Evolutionary conservation across 352 stramenopile species (phyloP), one percentile per base, ranked within the genome.

Genomic region (Globisporangium irregulare): DNA sequence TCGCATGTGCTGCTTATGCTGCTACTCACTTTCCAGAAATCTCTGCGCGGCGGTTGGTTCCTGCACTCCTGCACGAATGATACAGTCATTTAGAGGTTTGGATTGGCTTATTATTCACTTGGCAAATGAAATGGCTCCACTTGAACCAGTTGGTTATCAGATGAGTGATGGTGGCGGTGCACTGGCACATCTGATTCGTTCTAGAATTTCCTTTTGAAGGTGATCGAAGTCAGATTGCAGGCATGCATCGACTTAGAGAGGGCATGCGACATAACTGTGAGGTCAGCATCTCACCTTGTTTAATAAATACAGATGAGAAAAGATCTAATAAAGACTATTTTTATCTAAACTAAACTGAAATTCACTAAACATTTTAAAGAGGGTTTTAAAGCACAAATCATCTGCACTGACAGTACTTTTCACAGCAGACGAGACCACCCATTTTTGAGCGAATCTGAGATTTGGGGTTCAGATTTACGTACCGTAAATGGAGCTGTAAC

Each of bases 151-250:
- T 48, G 3, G 15, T 48, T 20, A 48, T n/a, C 41, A 48, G 41
- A 48, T 48, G 4, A 8, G 41, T n/a, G 14, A 48, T 20, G 14
- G 36, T 36, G 32, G 32, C 32, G 15, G 41, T 48, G 41, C 15
- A 8, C 41, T 48, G 41, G 41, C 15, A n/a, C 12, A 48, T 48
- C 41, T 48, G n/a, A 27, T 56, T 59, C 24, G 14, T 59, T 59
- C 53, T 32, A 59, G 53, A 59, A 59, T 18, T 25, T 2, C 53
- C 53, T 38, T n/a, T 59, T 25, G 14, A 59, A 59, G 22, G 25
- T 29, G 53, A 59, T 59, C 14, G 53, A 38, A 59, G 32, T n/a
- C 53, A 38, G 25, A 38, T 59, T 38, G 38, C 53, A 59, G 53
- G 53, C 14, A 20, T 3, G 14, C 3, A 56, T n/a, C 24, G 22